Evolutionary conservation across 352 stramenopile genomes (phyloP), one percentile per base, ranked within the genome.

Genomic region (Blastocystis sp.): DNA sequence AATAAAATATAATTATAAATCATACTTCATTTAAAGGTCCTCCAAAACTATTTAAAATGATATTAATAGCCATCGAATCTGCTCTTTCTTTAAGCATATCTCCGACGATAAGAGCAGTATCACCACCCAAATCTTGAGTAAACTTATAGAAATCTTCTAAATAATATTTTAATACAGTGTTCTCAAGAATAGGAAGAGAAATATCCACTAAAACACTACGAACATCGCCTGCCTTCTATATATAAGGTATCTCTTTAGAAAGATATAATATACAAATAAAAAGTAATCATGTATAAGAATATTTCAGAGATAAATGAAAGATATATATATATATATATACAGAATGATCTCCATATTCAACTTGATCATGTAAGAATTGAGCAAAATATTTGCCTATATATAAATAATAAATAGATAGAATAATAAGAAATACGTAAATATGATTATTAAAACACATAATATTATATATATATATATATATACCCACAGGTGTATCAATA

Each of bases 141-240:
- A 93, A 96, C 46, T 82, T 78, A 72, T 86, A 83, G 52, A 90
- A 91, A 57, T 91, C 81, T 48, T 91, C 81, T 7, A 92, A 72
- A 76, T 83, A 91, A n/a, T 94, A 80, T 73, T 96, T 96, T 62
- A 95, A 84, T 70, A 98, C 84, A 55, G 76, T 88, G 68, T 94
- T 95, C 75, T 96, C 94, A 71, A 96, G 94, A 52, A 96, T 91
- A 73, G 95, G 85, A 76, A 96, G 95, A 69, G 95, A 85, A 36
- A 96, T 84, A 67, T 97, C 89, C 55, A 96, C 86, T 33, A 98
- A 72, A 39, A 98, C 82, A 68, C 94, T 91, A 65, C 86, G 81
- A 32, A 94, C 73, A 54, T 78, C 69, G 9, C 64, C 46, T 10
- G 62, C 35, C 55, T 55, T 23, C 62, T 55, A 43, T 67, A 43